Percentiles rank a stretch among this genome's conserved stretches.
Evolutionary conservation across 352 stramenopile genomes (phyloP).

Genomic region (Phytophthora hybrid): DNA sequence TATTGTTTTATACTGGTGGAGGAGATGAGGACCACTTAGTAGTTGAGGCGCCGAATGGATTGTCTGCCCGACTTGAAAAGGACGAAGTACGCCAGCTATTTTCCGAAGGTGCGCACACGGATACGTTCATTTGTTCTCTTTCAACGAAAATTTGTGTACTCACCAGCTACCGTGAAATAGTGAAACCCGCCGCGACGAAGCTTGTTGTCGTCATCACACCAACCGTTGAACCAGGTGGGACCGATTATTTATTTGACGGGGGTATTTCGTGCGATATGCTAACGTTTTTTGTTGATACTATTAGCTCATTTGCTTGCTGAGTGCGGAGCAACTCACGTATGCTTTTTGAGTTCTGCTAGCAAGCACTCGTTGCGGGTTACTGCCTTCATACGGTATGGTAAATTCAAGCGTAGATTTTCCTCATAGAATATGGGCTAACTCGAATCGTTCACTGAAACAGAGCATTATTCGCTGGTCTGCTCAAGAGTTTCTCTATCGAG

Average conservation of each 20-base stretch:
- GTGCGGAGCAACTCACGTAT: conserved; percentile 57
- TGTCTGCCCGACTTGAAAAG: conserved; percentile 42
- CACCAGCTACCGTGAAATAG: conserved; percentile 20
- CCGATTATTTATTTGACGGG: not conserved
- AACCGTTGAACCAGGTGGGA: conserved; percentile 42
- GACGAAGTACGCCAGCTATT: conserved; percentile 42
- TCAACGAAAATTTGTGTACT: conserved; percentile 13
- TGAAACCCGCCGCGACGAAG: conserved; percentile 29
- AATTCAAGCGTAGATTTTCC: not conserved
- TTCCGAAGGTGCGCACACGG: conserved; percentile 29
- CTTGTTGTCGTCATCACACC: conserved; percentile 49
- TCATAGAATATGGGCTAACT: conserved; percentile 9
- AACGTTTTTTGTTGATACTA: not conserved
- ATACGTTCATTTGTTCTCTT: not conserved
- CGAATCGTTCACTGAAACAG: conserved; percentile 30
- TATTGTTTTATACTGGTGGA: conserved; percentile 56
- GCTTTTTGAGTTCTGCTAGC: conserved; percentile 62
- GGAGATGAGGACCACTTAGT: conserved; percentile 46
- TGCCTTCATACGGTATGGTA: conserved; percentile 58
- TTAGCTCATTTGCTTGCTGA: conserved; percentile 60
- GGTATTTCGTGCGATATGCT: not conserved
- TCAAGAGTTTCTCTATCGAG: conserved; percentile 52
- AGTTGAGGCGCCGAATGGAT: conserved; percentile 44
- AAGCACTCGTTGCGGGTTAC: conserved; percentile 46
- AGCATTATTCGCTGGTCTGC: conserved; percentile 57